Conservation (phyloP, 371 early-diverging fungal species). For the Apophysomyces ossiformis region DNA sequence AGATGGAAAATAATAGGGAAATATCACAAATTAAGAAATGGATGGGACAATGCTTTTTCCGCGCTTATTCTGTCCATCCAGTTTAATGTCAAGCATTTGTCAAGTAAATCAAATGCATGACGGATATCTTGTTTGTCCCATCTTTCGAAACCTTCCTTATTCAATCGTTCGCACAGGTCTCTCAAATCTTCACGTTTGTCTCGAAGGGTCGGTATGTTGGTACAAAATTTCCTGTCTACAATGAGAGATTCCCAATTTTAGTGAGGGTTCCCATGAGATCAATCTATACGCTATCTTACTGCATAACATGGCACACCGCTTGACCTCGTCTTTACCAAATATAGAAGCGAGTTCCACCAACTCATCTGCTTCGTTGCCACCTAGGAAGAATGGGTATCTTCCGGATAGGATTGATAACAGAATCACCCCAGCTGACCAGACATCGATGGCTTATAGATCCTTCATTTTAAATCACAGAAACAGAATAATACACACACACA, state of each 20-base stretch:
- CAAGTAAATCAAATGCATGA: constrained; percentile 22
- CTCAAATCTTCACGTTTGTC: constrained; percentile 40
- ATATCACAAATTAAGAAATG: constrained; percentile 17
- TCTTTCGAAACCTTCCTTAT: constrained; percentile 25
- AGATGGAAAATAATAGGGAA: background rate
- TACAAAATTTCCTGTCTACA: constrained; percentile 62
- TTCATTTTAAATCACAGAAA: background rate
- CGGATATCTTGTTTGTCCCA: constrained; percentile 16
- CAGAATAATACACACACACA: background rate
- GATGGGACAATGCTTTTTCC: constrained; percentile 24
- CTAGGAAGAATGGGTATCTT: constrained; percentile 94
- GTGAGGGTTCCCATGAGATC: too few species aligned
- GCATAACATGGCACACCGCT: constrained; percentile 64
- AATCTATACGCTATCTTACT: constrained; percentile 40
- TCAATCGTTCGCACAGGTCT: constrained; percentile 36
- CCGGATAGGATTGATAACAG: constrained; percentile 82
- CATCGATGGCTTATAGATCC: constrained; percentile 70
- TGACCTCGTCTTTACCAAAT: constrained; percentile 87
- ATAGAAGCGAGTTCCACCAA: constrained; percentile 91
- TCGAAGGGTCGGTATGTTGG: constrained; percentile 61
- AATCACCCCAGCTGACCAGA: constrained; percentile 97
- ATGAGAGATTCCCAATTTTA: background rate
- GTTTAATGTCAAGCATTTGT: constrained; percentile 21
- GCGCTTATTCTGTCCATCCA: constrained; percentile 24
- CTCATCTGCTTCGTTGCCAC: constrained; percentile 89